Evolutionary conservation across 2,329 filamentous ascomycete species (phyloP), one percentile per base, ranked within the genome.

Genomic region (Xylaria arbuscula): DNA sequence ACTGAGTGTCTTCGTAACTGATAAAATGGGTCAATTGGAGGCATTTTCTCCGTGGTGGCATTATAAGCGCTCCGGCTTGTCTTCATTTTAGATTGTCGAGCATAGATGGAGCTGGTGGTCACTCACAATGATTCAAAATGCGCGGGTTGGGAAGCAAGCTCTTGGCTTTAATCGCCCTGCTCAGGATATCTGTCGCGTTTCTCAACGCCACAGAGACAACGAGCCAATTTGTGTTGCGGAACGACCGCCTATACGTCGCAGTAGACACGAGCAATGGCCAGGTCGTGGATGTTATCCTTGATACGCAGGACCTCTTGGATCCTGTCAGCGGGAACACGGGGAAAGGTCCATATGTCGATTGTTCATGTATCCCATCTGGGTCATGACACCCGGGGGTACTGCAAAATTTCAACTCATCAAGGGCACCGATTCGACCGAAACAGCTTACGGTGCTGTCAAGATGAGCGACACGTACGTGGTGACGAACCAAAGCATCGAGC

Each of bases 331-430:
- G 82, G 8, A 79, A 77, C 24, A 81, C 77, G 2, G 87, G 87
- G 19, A 73, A 71, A 34, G 87, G 87, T 0, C 86, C 87, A 0
- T 89, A 90, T 73, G 83, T 90, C 2, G 88, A 90, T 74, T 90
- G 88, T 75, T 88, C 89, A 74, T 90, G 75, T 74, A 85, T 83
- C 0, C 87, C 87, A 0, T 82, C 81, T 0, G 88, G 89, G 0
- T 85, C 84, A 70, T 90, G 87, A 89, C 87, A 0, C 86, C 88
- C 0, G 88, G 87, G 0, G 79, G 79, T 4, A 84, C 83, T 4
- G 83, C 85, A 0, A 79, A 76, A 3, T 87, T 85, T 70, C 76
- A 84, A 62, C 79, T 89, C 10, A 82, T 88, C 66, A 78, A 83
- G 24, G 86, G 85, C 17, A 62, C 40, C 22, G 67, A 69, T 11